These are phyloP conservation scores for Flaveria sonorensis DNA, from an alignment of 129 eudicot species.

Conservation along the genomic window DNA sequence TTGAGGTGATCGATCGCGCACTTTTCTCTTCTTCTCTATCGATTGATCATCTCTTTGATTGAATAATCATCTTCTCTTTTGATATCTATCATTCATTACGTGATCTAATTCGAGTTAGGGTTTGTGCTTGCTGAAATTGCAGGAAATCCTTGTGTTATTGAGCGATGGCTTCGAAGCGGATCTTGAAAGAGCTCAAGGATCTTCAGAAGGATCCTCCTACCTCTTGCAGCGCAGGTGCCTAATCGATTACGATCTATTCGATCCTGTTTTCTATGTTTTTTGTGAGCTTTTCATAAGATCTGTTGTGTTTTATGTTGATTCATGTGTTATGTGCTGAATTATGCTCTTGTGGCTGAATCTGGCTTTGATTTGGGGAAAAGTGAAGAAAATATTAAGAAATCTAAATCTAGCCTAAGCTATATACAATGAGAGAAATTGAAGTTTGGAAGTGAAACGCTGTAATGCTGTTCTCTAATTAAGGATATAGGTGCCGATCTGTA, in stretches of 20 bases:
- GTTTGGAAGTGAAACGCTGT: too few relatives aligned
- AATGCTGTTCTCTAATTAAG: too few relatives aligned
- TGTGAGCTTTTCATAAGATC: background rate
- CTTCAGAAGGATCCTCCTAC: constrained; percentile 80
- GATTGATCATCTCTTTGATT: background rate
- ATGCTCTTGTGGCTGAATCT: background rate
- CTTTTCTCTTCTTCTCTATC: background rate
- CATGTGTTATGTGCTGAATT: background rate
- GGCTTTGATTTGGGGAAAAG: background rate
- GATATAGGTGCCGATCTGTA: too few relatives aligned
- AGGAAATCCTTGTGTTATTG: constrained; percentile 30
- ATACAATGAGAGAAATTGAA: too few relatives aligned
- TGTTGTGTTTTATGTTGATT: background rate
- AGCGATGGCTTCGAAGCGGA: constrained; percentile 78
- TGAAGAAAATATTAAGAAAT: too few relatives aligned
- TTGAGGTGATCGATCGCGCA: constrained; percentile 24
- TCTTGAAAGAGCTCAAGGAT: constrained; percentile 72
- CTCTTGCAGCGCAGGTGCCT: constrained; percentile 71
- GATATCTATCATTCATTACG: too few relatives aligned
- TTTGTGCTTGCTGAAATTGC: constrained; percentile 26
- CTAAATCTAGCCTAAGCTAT: too few relatives aligned
- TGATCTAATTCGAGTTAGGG: constrained; percentile 36
- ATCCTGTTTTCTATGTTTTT: background rate
- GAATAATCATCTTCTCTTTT: background rate
- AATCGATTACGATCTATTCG: constrained; percentile 6